Evolutionary conservation across 1,284 basidiomycete genomes (phyloP), one percentile per base, ranked within the genome.

Genomic region (Mycena sp.): DNA sequence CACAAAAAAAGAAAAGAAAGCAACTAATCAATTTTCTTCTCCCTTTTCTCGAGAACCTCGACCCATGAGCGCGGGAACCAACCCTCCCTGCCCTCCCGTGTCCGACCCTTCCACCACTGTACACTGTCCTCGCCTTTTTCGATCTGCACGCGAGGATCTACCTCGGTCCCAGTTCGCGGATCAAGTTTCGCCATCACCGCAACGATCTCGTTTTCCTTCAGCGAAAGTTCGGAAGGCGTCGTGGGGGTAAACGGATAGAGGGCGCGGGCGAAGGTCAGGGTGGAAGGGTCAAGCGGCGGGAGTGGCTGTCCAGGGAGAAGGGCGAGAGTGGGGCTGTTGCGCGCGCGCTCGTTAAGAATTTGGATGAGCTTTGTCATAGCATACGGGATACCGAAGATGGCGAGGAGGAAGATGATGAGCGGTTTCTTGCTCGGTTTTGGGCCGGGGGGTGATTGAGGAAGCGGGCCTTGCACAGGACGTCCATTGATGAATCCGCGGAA

Each of bases 21-120:
- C 43, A 63, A 60, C 77, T 73, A 85, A 53, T 83, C 81, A 6
- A 81, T 71, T 67, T 79, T 82, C 71, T 80, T 80, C 45, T 77
- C 77, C 68, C 76, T 82, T 71, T 81, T 77, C 74, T 90, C 87
- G 61, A 93, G 71, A 6, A 92, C 81, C 75, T 94, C 87, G 5
- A 95, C 94, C 85, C 91, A 96, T 71, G 93, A 96, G 68, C 85
- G 88, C 1, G 97, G 97, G 86, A 99, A 98, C 96, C 96, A 99
- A 0, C 97, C 97, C 69, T 95, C 91, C 66, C 92, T 85, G 0
- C 97, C 98, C 70, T 99, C 96, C 61, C 97, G 85, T 64, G 94
- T 97, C 53, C 97, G 82, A 0, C 97, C 97, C 75, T 91, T 91
- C 96, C 96, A 99, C 97, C 98, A 99, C 40, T 58, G 54, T 3